Evolutionary conservation across 495 filamentous ascomycete genomes (phyloP), one percentile per base, ranked within the genome.

Genomic region (Hypoxylon intermedium): DNA sequence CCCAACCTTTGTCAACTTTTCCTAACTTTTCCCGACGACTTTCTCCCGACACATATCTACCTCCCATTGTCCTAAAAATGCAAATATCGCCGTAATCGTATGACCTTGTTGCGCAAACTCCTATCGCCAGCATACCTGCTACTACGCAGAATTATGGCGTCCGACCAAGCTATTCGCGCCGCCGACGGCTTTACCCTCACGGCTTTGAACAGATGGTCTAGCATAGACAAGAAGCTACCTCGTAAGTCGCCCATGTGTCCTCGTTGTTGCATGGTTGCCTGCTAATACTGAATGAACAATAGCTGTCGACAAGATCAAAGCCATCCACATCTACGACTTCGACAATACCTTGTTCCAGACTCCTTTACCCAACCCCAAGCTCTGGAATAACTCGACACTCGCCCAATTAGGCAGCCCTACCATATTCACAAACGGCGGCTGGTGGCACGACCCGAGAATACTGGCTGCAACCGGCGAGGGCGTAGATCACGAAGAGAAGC

Each of bases 241-340:
- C 52, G 74, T 78, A 46, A 30, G 68, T 71, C n/a, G 9, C 37
- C 13, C 50, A 31, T 44, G 16, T 47, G n/a, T 16, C 5, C 13
- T 30, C 49, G 12, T 9, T 40, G 23, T 41, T 28, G 5, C 21
- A 13, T 20, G n/a, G n/a, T 28, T 47, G 68, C 24, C 43, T 58
- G 21, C 52, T 61, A 33, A 63, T n/a, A n/a, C 40, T 18, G 37
- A 28, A 21, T 5, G 2, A 19, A 5, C 49, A 4, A n/a, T 56
- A 87, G 85, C 81, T 51, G 77, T 85, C 15, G 80, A 87, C 15
- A 79, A 83, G 64, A 88, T 98, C 67, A 90, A 84, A 69, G 71
- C 84, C 5, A 85, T 99, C 47, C 94, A 99, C 71, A 82, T 99
- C 54, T 99, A 98, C 78, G 94, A 99, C 75, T 99, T 99, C 71